Evolutionary conservation across 2,329 filamentous ascomycete genomes (phyloP).

Genomic region (Calonectria hongkongensis): DNA sequence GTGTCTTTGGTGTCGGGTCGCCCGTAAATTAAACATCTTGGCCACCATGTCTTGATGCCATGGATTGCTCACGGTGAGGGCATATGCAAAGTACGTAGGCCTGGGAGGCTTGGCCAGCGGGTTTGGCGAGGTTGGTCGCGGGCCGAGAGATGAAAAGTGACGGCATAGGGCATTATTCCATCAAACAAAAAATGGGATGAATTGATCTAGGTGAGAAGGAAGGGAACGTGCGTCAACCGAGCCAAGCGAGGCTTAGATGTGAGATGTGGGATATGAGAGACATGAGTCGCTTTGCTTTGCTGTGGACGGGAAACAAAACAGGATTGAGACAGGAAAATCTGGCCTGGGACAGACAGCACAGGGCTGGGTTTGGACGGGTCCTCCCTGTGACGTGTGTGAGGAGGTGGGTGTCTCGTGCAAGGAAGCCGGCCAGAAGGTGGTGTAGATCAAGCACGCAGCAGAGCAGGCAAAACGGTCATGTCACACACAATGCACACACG

Average conservation of each 20-base stretch:
- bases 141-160: not conserved
- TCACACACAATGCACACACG: constrained; percentile 26
- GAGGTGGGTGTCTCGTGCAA: constrained; percentile 31
- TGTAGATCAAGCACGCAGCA: constrained; percentile 4
- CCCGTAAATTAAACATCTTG: constrained; percentile 35
- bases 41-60: not conserved
- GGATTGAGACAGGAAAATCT: constrained; percentile 23
- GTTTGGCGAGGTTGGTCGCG: not conserved
- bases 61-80: not conserved
- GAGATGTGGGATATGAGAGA: constrained; percentile 9
- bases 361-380: not conserved
- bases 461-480: constrained; percentile 31
- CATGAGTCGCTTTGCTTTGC: not conserved
- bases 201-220: not conserved
- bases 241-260: constrained; percentile 28
- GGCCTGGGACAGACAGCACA: constrained; percentile 15
- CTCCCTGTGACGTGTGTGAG: constrained; percentile 28
- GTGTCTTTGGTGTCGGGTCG: constrained; percentile 7
- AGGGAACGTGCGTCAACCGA: constrained; percentile 18
- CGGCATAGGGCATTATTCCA: not conserved
- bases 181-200: constrained; percentile 16
- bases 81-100: constrained; percentile 18
- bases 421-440: constrained; percentile 22
- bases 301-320: constrained; percentile 21
- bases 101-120: not conserved